Conservation (phyloP, 306 rosid genomes). For the Quercus mongolica region DNA sequence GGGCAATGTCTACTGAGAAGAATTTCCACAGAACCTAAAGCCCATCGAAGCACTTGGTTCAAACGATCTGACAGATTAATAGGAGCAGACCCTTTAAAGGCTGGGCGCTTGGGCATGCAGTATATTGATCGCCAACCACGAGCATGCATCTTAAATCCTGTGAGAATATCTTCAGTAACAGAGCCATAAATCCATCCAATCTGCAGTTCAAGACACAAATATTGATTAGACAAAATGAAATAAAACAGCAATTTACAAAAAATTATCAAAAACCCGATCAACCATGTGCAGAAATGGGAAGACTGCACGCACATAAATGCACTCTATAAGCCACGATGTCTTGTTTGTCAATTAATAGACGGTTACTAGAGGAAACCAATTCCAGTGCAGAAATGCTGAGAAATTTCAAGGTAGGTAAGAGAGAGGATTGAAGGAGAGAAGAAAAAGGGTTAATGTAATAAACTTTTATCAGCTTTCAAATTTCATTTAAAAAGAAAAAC, state of each 20-base stretch:
- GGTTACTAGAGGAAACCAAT: neutral
- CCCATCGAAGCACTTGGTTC: constrained; percentile 99
- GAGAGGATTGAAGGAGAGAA: neutral
- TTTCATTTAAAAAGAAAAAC: neutral
- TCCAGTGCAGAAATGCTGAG: neutral
- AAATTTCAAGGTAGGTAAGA: neutral
- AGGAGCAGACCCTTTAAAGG: constrained; percentile 98
- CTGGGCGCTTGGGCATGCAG: constrained; percentile 87
- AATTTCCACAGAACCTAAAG: constrained; percentile 94
- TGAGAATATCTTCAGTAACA: constrained; percentile 97
- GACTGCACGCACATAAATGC: neutral
- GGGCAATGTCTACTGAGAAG: constrained; percentile 94
- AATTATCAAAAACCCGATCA: neutral
- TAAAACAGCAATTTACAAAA: neutral
- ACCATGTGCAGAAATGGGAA: neutral
- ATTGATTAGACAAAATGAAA: neutral
- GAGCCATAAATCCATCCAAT: constrained; percentile 99
- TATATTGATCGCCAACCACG: constrained; percentile 98
- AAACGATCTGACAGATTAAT: constrained; percentile 97
- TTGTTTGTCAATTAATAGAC: neutral
- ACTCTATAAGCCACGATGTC: neutral
- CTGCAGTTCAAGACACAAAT: constrained; percentile 42
- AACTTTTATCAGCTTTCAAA: neutral
- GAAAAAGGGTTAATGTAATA: neutral
- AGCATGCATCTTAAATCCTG: constrained; percentile 99